A percentile compares a stretch with the other conserved stretches of the same genome.
phyloP scores from a whole-genome alignment of 352 stramenopile species.

The Phytophthora fragariaefolia region DNA sequence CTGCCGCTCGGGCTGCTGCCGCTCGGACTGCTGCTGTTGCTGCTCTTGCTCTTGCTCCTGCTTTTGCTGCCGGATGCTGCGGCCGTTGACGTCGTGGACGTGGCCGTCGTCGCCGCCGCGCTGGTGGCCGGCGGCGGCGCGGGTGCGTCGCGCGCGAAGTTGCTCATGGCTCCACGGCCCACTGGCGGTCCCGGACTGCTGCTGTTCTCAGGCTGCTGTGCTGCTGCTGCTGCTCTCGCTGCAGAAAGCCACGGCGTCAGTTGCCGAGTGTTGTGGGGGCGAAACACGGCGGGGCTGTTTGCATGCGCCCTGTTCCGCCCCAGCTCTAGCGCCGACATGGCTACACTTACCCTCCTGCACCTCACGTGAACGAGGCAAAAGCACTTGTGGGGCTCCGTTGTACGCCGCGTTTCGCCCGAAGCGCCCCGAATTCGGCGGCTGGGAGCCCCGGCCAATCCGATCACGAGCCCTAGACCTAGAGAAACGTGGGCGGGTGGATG shows the following conservation, averaged over 20 bases:
- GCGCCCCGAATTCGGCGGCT: neutral
- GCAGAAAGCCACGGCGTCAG: neutral
- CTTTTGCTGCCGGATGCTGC: neutral
- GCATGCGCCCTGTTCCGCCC: neutral
- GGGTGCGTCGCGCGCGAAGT: slow-evolving; percentile 21
- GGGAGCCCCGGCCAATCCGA: neutral
- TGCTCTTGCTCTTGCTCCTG: slow-evolving; percentile 5
- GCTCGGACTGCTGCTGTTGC: slow-evolving; percentile 8
- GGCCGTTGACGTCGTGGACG: slow-evolving; percentile 6
- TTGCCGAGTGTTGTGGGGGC: neutral
- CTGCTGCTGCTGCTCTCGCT: neutral
- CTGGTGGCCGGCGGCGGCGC: slow-evolving; percentile 7
- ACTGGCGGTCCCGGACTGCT: no score
- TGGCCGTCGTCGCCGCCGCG: neutral
- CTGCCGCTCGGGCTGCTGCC: slow-evolving; percentile 12
- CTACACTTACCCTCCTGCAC: neutral
- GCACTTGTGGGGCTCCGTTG: neutral
- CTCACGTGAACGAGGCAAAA: neutral
- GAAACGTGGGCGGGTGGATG: slow-evolving; percentile 4
- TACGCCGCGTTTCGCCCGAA: neutral
- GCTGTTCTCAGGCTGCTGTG: neutral
- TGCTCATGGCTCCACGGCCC: slow-evolving; percentile 29
- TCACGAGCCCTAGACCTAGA: neutral
- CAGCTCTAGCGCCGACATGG: neutral
- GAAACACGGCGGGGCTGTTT: neutral